Conservation (phyloP, 2,329 filamentous ascomycete species). For the Diaporthe citri region DNA sequence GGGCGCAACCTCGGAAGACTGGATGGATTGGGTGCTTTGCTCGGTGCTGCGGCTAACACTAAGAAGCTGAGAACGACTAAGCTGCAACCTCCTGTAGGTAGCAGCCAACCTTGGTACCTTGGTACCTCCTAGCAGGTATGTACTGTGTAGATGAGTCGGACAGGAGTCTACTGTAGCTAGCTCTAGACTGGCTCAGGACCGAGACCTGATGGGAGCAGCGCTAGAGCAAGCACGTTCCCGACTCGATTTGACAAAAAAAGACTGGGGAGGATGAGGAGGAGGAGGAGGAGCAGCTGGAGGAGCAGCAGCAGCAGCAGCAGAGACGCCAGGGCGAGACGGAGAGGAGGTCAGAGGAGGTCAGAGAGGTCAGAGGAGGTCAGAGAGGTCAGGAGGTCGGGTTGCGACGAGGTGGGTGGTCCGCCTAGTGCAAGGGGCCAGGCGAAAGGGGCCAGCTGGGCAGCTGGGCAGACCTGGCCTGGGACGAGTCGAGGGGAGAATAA, state of each 20-base stretch:
- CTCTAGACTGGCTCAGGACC: conserved; percentile 21
- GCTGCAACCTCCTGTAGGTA: conserved; percentile 14
- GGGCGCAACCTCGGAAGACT: conserved; percentile 30
- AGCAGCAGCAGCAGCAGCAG: conserved; percentile 9
- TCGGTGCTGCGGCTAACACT: conserved; percentile 30
- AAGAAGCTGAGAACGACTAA: conserved; percentile 27
- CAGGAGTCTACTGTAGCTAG: conserved; percentile 7
- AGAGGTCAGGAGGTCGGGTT: conserved; percentile 31
- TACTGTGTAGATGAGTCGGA: neutral
- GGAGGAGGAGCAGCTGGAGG: conserved; percentile 12
- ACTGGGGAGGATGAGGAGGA: conserved; percentile 13
- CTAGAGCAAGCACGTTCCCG: conserved; percentile 26
- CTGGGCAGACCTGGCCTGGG: conserved; percentile 11
- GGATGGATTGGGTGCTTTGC: conserved; percentile 29
- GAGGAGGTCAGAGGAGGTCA: conserved; percentile 23
- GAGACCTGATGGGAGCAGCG: conserved; percentile 15
- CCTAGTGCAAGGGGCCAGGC: conserved; percentile 35
- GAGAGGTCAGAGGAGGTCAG: too few species aligned
- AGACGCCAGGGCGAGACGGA: neutral
- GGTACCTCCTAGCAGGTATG: neutral
- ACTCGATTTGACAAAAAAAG: conserved; percentile 15
- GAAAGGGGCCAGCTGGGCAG: conserved; percentile 28
- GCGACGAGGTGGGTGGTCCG: conserved; percentile 31
- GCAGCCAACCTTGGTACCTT: neutral
- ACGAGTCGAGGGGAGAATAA: neutral